Percentiles rank a stretch among this genome's conserved stretches.
Conservation (phyloP, 495 filamentous ascomycete genomes). For the Letharia columbiana region DNA sequence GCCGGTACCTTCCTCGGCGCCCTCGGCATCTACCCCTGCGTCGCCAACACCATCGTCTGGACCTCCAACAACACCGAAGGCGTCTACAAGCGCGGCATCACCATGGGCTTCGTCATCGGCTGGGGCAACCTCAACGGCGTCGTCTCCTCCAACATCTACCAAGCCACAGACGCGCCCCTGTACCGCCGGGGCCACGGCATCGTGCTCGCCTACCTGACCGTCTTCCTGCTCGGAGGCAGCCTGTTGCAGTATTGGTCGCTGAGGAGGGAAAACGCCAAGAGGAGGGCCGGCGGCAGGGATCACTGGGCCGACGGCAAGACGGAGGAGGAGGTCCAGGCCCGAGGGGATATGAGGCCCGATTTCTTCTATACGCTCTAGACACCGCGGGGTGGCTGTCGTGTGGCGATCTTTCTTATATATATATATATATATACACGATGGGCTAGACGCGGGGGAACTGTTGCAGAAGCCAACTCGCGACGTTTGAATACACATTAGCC, state of each 20-base stretch:
- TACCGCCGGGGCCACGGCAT: slow-evolving; percentile 52
- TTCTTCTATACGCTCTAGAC: slow-evolving; percentile 60
- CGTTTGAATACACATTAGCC: too few relatives aligned
- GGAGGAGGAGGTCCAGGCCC: slow-evolving; percentile 47
- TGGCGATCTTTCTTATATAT: too few relatives aligned
- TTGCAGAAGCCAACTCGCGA: too few relatives aligned
- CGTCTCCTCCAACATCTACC: slow-evolving; percentile 68
- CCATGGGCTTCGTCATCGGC: slow-evolving; percentile 77
- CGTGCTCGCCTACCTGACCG: slow-evolving; percentile 50
- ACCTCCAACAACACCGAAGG: slow-evolving; percentile 84
- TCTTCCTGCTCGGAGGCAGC: slow-evolving; percentile 53
- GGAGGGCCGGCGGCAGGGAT: slow-evolving; percentile 58
- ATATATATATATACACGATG: too few relatives aligned
- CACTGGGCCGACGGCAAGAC: slow-evolving; percentile 52
- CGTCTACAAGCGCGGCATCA: slow-evolving; percentile 84
- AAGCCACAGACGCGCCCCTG: slow-evolving; percentile 42
- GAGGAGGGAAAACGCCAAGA: slow-evolving; percentile 52
- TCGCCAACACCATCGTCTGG: slow-evolving; percentile 91
- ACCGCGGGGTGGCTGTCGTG: too few relatives aligned
- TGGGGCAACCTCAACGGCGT: slow-evolving; percentile 93
- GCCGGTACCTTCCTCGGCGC: slow-evolving; percentile 80
- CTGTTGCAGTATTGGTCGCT: slow-evolving; percentile 60
- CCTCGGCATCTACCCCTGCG: slow-evolving; percentile 83
- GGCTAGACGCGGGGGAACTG: too few relatives aligned
- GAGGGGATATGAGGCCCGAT: slow-evolving; percentile 69